Evolutionary conservation across 2,329 filamentous ascomycete genomes (phyloP).

Genomic region (Xylariales sp.): DNA sequence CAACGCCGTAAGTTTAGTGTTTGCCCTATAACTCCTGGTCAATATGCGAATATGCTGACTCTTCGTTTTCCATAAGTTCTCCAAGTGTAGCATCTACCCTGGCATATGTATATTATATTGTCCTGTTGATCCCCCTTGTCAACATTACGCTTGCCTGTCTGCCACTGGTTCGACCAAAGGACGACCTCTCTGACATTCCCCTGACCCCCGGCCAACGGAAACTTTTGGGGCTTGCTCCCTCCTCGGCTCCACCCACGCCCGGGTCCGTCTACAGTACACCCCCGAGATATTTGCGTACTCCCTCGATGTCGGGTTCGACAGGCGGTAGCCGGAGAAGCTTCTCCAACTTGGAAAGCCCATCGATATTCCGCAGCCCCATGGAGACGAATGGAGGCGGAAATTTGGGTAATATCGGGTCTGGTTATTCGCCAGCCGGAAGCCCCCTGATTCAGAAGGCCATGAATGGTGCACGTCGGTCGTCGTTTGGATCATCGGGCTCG

Average conservation of each 20-base stretch:
- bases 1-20: constrained; percentile 33
- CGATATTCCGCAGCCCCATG: constrained; percentile 21
- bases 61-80: neutral
- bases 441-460: constrained; percentile 67
- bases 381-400: constrained; percentile 27
- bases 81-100: constrained; percentile 15
- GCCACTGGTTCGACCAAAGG: constrained; percentile 67
- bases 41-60: neutral
- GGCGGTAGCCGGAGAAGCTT: constrained; percentile 55
- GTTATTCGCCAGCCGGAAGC: constrained; percentile 40
- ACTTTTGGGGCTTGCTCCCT: constrained; percentile 75
- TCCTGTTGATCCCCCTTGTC: constrained; percentile 56
- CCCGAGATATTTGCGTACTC: constrained; percentile 77
- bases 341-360: constrained; percentile 50
- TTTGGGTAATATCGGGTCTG: constrained; percentile 30
- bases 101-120: constrained; percentile 36
- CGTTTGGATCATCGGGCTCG: constrained; percentile 51
- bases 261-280: constrained; percentile 76
- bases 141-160: constrained; percentile 69
- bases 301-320: constrained; percentile 59
- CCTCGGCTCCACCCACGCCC: constrained; percentile 58
- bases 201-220: constrained; percentile 85
- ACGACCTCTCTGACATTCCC: constrained; percentile 83
- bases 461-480: constrained; percentile 52
- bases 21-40: too few species aligned